These are phyloP conservation scores for Mariannaea elegans DNA, from an alignment of 2,329 filamentous ascomycete genomes.

Conservation along the genomic window DNA sequence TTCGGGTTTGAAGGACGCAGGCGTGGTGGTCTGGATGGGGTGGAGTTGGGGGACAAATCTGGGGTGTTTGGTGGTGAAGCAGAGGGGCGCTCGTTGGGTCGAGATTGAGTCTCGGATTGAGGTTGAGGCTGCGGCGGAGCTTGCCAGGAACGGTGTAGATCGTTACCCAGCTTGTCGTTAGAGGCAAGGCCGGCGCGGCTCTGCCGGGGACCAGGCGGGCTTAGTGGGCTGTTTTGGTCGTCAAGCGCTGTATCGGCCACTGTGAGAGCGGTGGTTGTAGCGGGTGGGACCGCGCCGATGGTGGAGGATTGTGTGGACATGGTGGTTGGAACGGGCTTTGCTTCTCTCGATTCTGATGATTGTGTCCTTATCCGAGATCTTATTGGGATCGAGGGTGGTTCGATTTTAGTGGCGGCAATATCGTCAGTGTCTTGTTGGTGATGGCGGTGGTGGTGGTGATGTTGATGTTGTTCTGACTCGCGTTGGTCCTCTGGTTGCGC, in stretches of 20 bases:
- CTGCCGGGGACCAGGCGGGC: slow-evolving; percentile 31
- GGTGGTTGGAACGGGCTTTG: slow-evolving; percentile 11
- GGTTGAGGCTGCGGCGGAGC: slow-evolving; percentile 24
- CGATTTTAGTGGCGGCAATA: not conserved
- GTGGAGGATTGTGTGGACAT: not conserved
- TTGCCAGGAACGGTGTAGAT: slow-evolving; percentile 31
- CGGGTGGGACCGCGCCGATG: slow-evolving; percentile 31
- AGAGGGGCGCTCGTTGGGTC: slow-evolving; percentile 25
- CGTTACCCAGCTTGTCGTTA: slow-evolving; percentile 33
- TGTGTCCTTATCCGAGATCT: not conserved
- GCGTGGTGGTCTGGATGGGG: slow-evolving; percentile 31
- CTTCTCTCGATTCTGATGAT: slow-evolving; percentile 1
- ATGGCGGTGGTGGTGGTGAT: not conserved
- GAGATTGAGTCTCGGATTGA: slow-evolving; percentile 35
- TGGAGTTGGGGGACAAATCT: slow-evolving; percentile 28
- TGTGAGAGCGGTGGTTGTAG: slow-evolving; percentile 25
- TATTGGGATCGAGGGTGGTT: not conserved
- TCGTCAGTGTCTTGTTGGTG: not conserved
- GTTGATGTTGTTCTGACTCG: not conserved
- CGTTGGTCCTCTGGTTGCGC: not conserved
- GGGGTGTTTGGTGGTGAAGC: slow-evolving; percentile 31
- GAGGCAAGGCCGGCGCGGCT: slow-evolving; percentile 35
- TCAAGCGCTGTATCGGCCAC: slow-evolving; percentile 21
- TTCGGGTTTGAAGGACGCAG: slow-evolving; percentile 34
- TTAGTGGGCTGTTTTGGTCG: slow-evolving; percentile 34